Base-by-base conservation (phyloP, 352 stramenopile species). In the Phytophthora hibernalis region DNA sequence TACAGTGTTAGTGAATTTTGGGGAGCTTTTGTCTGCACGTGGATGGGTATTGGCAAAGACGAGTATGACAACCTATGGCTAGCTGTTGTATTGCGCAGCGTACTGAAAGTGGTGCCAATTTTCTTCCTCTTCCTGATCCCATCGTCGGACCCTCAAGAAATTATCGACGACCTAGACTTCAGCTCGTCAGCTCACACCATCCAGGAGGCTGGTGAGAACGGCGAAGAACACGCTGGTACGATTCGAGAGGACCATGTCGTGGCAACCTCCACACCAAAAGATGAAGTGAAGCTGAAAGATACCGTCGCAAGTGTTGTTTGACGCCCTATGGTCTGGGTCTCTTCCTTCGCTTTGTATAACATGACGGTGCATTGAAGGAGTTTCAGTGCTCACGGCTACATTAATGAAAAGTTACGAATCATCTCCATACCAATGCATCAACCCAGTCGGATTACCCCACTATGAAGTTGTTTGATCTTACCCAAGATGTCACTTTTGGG, bases 1-100 rank as follows among this genome's bases (percentile, higher is more conserved):
- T 94, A 83, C 55, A 97, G 95, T 40, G 76, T 98, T 16, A 97
- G 95, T 30, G 95, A 95, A 42, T 98, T 98, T 74, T 86, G 98
- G 71, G 95, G 95, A 0, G 95, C 95, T 1, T 67, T 91, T 21
- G 79, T 98, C 22, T 98, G 94, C 51, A 89, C 92, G 30, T 72
- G 77, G 40, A 83, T 98, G 18, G 90, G 89, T 15, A 96, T 99
- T 31, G 83, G 83, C 22, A 94, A 97, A 65, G 87, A 80, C 67
- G 79, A 95, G 70, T 99, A 98, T 78, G 83, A 95, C 31, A 96
- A 97, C 35, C 73, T 98, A 30, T 95, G 78, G 71, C 71, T 97
- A 42, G 83, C 97, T 38, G 96, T 96, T 48, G 68, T 97, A n/a
- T 62, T 98, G 31, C 97, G 95, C 26, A 98, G 96, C 58, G 59